Conservation (phyloP, 805 yeast genomes). For the Yarrowia sp. region DNA sequence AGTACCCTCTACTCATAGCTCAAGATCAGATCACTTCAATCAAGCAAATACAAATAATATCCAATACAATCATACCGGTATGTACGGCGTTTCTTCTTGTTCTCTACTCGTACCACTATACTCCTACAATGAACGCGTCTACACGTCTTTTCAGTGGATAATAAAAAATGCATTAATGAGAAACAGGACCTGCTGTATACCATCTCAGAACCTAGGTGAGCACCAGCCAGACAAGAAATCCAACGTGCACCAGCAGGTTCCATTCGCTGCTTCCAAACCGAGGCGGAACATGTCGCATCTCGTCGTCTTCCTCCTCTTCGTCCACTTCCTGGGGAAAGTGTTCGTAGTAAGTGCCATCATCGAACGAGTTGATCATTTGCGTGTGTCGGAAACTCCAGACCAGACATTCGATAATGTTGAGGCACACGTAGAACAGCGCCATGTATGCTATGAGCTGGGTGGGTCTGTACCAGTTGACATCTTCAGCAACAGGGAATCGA, state of each 20-base stretch:
- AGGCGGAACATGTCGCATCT: slow-evolving; percentile 21
- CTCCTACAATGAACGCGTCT: not conserved
- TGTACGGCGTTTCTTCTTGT: too few relatives aligned
- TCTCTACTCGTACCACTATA: too few relatives aligned
- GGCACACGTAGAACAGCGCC: slow-evolving; percentile 14
- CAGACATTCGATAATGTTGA: slow-evolving; percentile 11
- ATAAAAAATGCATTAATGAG: slow-evolving; percentile 1
- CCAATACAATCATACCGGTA: too few relatives aligned
- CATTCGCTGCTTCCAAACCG: slow-evolving; percentile 11
- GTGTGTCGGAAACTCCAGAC: slow-evolving; percentile 17
- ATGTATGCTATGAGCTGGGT: slow-evolving; percentile 2
- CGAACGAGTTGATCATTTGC: slow-evolving; percentile 24
- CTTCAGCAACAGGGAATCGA: not conserved
- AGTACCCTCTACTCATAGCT: too few relatives aligned
- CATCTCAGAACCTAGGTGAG: not conserved
- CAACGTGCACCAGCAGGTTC: slow-evolving; percentile 9
- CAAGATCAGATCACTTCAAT: too few relatives aligned
- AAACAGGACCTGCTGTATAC: not conserved
- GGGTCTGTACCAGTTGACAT: slow-evolving; percentile 3
- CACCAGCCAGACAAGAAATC: not conserved
- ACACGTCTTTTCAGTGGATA: not conserved
- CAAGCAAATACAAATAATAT: not conserved
- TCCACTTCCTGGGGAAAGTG: slow-evolving; percentile 11
- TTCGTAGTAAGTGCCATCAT: slow-evolving; percentile 14
- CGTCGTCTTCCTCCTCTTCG: slow-evolving; percentile 19